phyloP scores from a whole-genome alignment of 768 basidiomycete genomes.

The Myochromella boudieri region DNA sequence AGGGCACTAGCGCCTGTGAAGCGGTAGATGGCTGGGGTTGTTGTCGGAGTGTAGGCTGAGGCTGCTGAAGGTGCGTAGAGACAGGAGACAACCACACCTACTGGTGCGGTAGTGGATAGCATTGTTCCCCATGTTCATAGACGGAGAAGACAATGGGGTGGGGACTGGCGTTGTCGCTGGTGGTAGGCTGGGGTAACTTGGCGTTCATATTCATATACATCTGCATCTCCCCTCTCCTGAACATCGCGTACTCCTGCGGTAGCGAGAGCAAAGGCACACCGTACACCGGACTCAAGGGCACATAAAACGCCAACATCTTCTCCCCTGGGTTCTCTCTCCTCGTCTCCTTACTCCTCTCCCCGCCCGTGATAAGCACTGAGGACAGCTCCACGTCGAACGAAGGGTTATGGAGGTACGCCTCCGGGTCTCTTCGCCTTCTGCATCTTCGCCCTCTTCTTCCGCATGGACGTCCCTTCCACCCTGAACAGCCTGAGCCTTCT shows the following conservation, averaged over 20 bases:
- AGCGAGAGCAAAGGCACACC: too few relatives aligned
- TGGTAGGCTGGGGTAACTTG: background rate
- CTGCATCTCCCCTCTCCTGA: background rate
- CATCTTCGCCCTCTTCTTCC: constrained; percentile 19
- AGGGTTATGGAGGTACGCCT: constrained; percentile 31
- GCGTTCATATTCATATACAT: background rate
- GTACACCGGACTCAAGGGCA: constrained; percentile 18
- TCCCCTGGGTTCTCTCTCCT: constrained; percentile 3
- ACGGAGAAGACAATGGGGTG: too few relatives aligned
- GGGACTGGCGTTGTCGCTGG: too few relatives aligned
- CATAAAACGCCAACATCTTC: constrained; percentile 27
- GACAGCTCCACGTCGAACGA: constrained; percentile 38
- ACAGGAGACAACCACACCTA: too few relatives aligned
- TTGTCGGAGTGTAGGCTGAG: too few relatives aligned
- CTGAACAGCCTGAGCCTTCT: background rate
- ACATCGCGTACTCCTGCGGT: too few relatives aligned
- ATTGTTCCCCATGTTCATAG: too few relatives aligned
- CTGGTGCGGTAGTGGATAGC: too few relatives aligned
- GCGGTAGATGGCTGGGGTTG: background rate
- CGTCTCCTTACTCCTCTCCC: background rate
- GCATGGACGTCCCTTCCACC: background rate
- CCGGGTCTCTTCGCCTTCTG: constrained; percentile 34
- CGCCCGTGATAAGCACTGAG: constrained; percentile 16
- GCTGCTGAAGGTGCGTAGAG: too few relatives aligned
- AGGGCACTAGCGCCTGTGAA: too few relatives aligned